Percentiles rank a stretch among this genome's conserved stretches.
Conservation (phyloP, 768 basidiomycete species). For the Suillus hirtellus region DNA sequence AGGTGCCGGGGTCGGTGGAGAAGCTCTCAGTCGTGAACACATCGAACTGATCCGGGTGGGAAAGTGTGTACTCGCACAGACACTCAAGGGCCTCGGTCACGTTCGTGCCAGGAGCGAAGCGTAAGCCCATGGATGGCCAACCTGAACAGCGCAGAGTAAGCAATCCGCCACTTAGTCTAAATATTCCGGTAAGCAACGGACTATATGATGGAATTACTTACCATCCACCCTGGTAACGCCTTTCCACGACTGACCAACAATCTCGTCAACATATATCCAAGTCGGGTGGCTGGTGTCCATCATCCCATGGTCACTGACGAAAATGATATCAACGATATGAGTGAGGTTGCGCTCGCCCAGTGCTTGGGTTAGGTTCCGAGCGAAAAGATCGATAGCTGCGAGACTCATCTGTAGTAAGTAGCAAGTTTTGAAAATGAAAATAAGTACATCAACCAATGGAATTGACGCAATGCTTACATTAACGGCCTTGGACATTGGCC, state of each 20-base stretch:
- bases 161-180: conserved; percentile 14
- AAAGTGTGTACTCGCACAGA: conserved; percentile 31
- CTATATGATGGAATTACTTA: conserved; percentile 9
- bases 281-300: conserved; percentile 81
- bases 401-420: conserved; percentile 55
- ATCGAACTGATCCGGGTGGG: conserved; percentile 56
- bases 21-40: conserved; percentile 41
- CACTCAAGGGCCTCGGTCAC: conserved; percentile 52
- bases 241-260: conserved; percentile 66
- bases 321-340: conserved; percentile 83
- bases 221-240: conserved; percentile 32
- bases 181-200: conserved; percentile 10
- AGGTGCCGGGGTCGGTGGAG: conserved; percentile 1
- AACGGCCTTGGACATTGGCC: conserved; percentile 67
- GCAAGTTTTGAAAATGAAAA: not conserved
- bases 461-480: conserved; percentile 49
- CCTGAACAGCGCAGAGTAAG: conserved; percentile 48
- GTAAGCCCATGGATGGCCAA: conserved; percentile 88
- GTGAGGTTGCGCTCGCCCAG: conserved; percentile 73
- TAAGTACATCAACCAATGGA: not conserved
- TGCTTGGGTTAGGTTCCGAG: conserved; percentile 62
- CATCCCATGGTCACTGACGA: conserved; percentile 94
- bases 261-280: conserved; percentile 78
- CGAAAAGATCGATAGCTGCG: conserved; percentile 68
- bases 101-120: conserved; percentile 66